Conservation (phyloP, 306 rosid species). For the Quercus parvula region DNA sequence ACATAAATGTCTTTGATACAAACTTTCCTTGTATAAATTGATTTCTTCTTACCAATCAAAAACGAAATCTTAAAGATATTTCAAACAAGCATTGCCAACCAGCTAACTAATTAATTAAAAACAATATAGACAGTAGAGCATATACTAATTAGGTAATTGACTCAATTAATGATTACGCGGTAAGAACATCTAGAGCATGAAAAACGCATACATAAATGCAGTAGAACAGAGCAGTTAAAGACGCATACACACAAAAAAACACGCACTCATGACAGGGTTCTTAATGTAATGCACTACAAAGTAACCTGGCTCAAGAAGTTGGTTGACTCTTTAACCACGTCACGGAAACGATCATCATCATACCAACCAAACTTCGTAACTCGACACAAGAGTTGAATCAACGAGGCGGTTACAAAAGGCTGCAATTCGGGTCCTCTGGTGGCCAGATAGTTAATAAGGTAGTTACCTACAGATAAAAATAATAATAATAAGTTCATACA, state of each 20-base stretch:
- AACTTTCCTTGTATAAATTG: not conserved
- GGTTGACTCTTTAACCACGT: constrained; percentile 51
- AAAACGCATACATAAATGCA: not conserved
- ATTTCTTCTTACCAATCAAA: not conserved
- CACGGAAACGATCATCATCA: constrained; percentile 56
- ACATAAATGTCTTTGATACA: not conserved
- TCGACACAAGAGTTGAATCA: constrained; percentile 55
- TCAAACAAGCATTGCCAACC: not conserved
- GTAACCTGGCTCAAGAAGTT: constrained; percentile 58
- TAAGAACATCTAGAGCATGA: not conserved
- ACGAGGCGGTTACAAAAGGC: constrained; percentile 55
- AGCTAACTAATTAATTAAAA: not conserved
- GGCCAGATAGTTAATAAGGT: constrained; percentile 56
- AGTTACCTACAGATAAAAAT: constrained; percentile 33
- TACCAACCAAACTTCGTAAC: constrained; percentile 67
- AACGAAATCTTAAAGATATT: not conserved
- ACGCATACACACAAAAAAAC: not conserved
- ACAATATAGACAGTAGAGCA: not conserved
- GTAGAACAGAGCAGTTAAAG: not conserved
- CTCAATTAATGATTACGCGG: not conserved
- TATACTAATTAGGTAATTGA: not conserved
- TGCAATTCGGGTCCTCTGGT: constrained; percentile 59
- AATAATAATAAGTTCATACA: not conserved
- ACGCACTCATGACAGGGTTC: not conserved
- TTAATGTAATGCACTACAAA: not conserved